Percentiles rank a stretch among this genome's conserved stretches.
Conservation (phyloP, 2,329 filamentous ascomycete species). For the Exophiala aquamarina region DNA sequence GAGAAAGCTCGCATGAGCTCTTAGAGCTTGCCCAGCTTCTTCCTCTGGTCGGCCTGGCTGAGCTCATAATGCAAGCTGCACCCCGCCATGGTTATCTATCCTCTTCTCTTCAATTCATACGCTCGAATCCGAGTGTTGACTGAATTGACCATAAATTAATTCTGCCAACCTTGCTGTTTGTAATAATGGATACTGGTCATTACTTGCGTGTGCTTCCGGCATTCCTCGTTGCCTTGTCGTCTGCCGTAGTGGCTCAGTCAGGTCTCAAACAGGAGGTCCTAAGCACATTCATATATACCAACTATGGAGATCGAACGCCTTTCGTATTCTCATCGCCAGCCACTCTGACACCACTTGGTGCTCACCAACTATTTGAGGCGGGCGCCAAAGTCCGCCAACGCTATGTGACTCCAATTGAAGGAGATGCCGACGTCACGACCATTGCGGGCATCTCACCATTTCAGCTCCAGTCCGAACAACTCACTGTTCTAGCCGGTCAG, state of each 20-base stretch:
- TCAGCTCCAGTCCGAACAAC: constrained; percentile 45
- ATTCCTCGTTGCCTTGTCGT: constrained; percentile 12
- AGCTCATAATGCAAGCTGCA: constrained; percentile 19
- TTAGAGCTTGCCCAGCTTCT: constrained; percentile 8
- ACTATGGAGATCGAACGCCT: constrained; percentile 57
- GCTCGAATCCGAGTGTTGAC: background rate
- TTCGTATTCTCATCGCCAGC: constrained; percentile 35
- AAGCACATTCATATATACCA: constrained; percentile 54
- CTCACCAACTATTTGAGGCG: constrained; percentile 52
- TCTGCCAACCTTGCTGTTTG: too few species aligned
- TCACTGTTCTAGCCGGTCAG: constrained; percentile 49
- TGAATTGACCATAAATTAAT: background rate
- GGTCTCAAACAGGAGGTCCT: constrained; percentile 39
- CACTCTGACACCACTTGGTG: constrained; percentile 54
- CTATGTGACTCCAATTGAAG: constrained; percentile 44
- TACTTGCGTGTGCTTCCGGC: constrained; percentile 5
- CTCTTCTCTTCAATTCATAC: constrained; percentile 8
- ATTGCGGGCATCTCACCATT: constrained; percentile 48
- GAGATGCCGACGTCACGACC: constrained; percentile 25
- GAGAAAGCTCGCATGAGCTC: constrained; percentile 17
- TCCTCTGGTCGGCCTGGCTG: background rate
- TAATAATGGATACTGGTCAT: constrained; percentile 8
- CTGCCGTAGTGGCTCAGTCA: constrained; percentile 17
- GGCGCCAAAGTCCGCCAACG: constrained; percentile 53
- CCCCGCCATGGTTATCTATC: constrained; percentile 13